Percentiles rank a stretch among this genome's conserved stretches.
These are phyloP conservation scores for Eucalyptus pauciflora DNA, from an alignment of 345 rosid species.

Conservation along the genomic window DNA sequence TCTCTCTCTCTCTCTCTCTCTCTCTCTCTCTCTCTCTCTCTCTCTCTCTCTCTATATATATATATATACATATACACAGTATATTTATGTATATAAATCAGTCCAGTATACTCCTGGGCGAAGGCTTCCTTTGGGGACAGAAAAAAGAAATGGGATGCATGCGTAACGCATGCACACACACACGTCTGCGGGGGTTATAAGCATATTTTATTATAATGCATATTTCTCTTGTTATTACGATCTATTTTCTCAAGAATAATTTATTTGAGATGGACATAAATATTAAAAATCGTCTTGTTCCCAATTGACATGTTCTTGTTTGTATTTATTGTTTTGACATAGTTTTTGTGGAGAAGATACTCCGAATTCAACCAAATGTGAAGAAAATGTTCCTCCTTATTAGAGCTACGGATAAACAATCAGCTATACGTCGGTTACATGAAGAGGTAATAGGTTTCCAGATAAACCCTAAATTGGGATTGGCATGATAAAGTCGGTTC, in stretches of 20 bases:
- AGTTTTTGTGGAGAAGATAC: neutral
- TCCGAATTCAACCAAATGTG: neutral
- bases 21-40: neutral
- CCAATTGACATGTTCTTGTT: neutral
- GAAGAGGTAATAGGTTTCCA: neutral
- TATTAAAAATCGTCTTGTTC: neutral
- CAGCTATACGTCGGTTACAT: neutral
- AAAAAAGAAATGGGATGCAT: neutral
- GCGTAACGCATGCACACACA: neutral
- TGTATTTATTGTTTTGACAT: neutral
- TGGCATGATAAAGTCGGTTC: neutral
- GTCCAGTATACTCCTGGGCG: neutral
- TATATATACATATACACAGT: neutral
- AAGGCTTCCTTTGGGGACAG: neutral
- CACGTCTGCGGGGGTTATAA: neutral
- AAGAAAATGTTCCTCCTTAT: neutral
- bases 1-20: neutral
- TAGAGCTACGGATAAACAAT: neutral
- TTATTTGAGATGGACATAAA: neutral
- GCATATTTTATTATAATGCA: neutral
- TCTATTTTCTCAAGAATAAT: neutral
- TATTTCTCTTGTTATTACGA: neutral
- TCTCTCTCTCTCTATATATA: neutral
- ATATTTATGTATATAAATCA: neutral
- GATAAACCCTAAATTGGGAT: neutral